Evolutionary conservation across 257 asterid genomes (phyloP), one percentile per base, ranked within the genome.

Genomic region (Penstemon barbatus): DNA sequence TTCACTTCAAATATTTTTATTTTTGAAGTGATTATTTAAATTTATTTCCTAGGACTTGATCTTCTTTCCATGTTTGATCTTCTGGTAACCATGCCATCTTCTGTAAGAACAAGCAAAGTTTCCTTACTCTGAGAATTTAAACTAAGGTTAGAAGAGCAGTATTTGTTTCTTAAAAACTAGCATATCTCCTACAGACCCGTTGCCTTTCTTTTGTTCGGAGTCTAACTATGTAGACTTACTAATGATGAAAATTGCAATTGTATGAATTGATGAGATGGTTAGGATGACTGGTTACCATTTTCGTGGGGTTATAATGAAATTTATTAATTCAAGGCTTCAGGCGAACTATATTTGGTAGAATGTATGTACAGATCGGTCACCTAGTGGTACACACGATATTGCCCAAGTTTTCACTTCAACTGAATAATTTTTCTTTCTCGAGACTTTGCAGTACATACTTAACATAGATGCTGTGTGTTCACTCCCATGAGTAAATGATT

Each of bases 371-470:
- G 4, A 49, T 49, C 11, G 54, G 18, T 8, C 54, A 10, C 66
- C 7, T 15, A 40, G 43, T 13, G 55, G 37, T 18, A 19, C 19
- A 3, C 42, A 9, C 6, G 7, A 43, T 13, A 42, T n/a, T 43
- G 19, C 42, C 43, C 42, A 18, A 44, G 43, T 40, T 61, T 62
- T 8, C 12, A 63, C 66, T 43, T 66, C 69, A 59, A 59, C 46
- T 69, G 61, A 25, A 51, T 64, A 46, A 42, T 33, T 43, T 46
- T 48, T 65, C 48, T 65, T 42, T 36, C 48, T 37, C 12, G 60
- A 37, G 36, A 66, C 55, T 58, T 57, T 64, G 46, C 39, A 70
- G 52, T 65, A 71, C 25, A 37, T 72, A 12, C 61, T 39, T 63
- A 33, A 15, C 44, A 19, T 8, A n/a, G 45, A 36, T 50, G 69